Evolutionary conservation across 2,329 filamentous ascomycete genomes (phyloP).

Genomic region (Aspergillus sp.): DNA sequence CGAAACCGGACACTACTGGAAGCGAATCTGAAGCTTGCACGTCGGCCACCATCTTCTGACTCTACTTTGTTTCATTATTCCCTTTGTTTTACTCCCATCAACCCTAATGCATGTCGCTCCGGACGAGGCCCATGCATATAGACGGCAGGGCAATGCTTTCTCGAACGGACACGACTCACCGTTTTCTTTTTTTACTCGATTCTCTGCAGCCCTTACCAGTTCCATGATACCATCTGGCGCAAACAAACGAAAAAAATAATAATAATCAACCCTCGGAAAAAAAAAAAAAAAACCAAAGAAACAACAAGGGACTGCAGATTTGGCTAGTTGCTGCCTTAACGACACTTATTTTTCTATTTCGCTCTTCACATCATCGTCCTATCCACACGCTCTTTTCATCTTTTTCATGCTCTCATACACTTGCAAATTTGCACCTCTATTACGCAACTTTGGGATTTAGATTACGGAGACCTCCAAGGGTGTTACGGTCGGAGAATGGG

Average conservation of each 20-base stretch:
- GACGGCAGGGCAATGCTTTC: not conserved
- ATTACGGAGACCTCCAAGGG: constrained; percentile 5
- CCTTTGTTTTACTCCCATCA: not conserved
- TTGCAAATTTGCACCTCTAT: constrained; percentile 4
- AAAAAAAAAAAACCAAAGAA: not conserved
- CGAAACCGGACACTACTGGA: constrained; percentile 13
- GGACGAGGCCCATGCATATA: too few relatives aligned
- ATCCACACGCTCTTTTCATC: too few relatives aligned
- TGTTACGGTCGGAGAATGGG: constrained; percentile 6
- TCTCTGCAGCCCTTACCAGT: not conserved
- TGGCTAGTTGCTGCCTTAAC: constrained; percentile 1
- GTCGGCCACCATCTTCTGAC: constrained; percentile 11
- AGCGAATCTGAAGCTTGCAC: constrained; percentile 9
- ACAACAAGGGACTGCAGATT: not conserved
- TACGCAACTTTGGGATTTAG: constrained; percentile 11
- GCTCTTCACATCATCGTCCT: constrained; percentile 3
- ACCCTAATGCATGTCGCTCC: not conserved
- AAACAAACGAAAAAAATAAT: not conserved
- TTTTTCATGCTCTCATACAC: not conserved
- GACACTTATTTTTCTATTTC: constrained; percentile 4
- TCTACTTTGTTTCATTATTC: too few relatives aligned
- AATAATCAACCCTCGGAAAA: not conserved
- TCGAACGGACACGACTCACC: not conserved
- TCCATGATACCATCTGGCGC: not conserved
- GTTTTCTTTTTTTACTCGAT: not conserved